Base-by-base conservation (phyloP, 371 early-diverging fungal species). In the Zychaea mexicana region DNA sequence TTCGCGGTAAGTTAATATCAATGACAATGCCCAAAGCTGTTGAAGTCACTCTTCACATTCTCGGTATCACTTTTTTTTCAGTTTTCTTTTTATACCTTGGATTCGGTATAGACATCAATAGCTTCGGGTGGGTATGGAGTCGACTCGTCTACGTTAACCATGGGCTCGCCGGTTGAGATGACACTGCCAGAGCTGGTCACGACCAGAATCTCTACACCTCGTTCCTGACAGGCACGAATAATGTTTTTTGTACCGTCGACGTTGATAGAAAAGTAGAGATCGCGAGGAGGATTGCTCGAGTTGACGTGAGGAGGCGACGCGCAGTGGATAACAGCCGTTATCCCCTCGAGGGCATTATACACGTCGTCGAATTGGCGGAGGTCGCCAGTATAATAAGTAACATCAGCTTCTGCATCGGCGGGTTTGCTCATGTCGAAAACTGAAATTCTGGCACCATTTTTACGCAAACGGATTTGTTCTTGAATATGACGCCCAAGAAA, bases 271-370 rank as follows among this genome's bases (percentile, higher is more conserved):
- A 86, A 85, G 38, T 86, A 79, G 36, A 85, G 85, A 72, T 88
- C 89, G 69, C 90, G 88, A 36, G 91, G 85, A 3, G 97, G 96
- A 28, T 94, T 93, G 13, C 95, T 94, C 0, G 94, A 91, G 75
- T 95, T 94, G 74, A 96, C 80, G 73, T 90, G 90, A 52, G 91
- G 85, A 10, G 97, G 96, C 4, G 96, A 95, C 2, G 97, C 98
- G 0, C 95, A 93, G 79, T 97, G 96, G 73, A 96, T 90, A 33
- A 95, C 96, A 57, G 87, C 85, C 7, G 87, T 85, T 45, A 88
- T 88, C 30, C 86, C 85, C 33, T 76, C 79, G 6, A 92, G 71
- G 0, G 95, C 94, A 5, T 63, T 58, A 27, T 68, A 79, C n/a
- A 96, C 85, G 66, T 88, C 85, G 5, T 77, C 85, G 36, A 72